phyloP scores from a whole-genome alignment of 352 stramenopile genomes.

The Phytophthora constricta region DNA sequence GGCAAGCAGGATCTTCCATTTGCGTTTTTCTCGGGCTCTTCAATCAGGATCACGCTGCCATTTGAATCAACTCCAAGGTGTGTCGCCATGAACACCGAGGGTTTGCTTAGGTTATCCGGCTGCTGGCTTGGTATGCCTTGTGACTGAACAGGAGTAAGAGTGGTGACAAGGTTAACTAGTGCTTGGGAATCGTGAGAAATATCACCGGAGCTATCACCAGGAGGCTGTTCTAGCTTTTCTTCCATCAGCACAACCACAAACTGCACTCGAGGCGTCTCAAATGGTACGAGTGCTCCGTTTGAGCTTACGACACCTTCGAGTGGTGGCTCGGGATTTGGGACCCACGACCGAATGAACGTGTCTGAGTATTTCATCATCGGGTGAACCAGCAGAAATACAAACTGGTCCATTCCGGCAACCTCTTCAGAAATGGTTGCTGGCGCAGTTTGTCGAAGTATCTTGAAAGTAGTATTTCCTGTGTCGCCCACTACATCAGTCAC shows the following conservation, averaged over 20 bases:
- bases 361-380: constrained; percentile 37
- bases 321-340: constrained; percentile 25
- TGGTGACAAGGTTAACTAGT: constrained; percentile 40
- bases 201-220: constrained; percentile 34
- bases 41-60: constrained; percentile 56
- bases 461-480: constrained; percentile 55
- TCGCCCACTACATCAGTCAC: constrained; percentile 60
- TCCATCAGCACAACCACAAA: constrained; percentile 44
- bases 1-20: constrained; percentile 15
- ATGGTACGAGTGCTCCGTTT: constrained; percentile 27
- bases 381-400: constrained; percentile 55
- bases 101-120: constrained; percentile 25
- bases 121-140: constrained; percentile 8
- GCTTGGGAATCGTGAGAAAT: constrained; percentile 4
- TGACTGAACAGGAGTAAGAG: constrained; percentile 44
- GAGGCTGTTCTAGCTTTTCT: constrained; percentile 18
- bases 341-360: constrained; percentile 26
- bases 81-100: constrained; percentile 21
- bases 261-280: constrained; percentile 48
- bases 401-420: constrained; percentile 15
- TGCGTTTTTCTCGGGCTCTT: constrained; percentile 33
- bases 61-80: constrained; percentile 47
- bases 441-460: constrained; percentile 43
- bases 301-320: constrained; percentile 15
- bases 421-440: constrained; percentile 59